phyloP scores from a whole-genome alignment of 2,329 filamentous ascomycete genomes.

The Malbranchea cinnamomea region DNA sequence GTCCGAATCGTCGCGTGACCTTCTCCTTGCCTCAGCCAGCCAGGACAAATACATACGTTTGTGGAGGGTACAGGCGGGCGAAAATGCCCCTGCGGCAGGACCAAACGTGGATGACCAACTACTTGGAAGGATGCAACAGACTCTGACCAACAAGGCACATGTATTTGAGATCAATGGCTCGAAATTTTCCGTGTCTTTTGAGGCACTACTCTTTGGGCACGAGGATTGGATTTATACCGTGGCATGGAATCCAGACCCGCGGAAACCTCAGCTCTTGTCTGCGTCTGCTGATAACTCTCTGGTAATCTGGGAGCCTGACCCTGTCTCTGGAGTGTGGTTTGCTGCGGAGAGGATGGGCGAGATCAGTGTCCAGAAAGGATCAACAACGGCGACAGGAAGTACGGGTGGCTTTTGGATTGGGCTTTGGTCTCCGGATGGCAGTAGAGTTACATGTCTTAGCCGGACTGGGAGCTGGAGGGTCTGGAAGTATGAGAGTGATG shows the following conservation, averaged over 20 bases:
- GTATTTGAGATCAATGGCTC: constrained; percentile 46
- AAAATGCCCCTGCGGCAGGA: constrained; percentile 41
- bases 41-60: constrained; percentile 95
- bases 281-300: constrained; percentile 92
- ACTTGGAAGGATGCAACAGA: constrained; percentile 40
- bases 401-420: constrained; percentile 95
- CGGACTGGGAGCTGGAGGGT: constrained; percentile 86
- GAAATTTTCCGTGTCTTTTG: constrained; percentile 75
- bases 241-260: constrained; percentile 47
- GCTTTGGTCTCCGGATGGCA: constrained; percentile 70
- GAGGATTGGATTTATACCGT: constrained; percentile 98
- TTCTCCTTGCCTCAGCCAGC: constrained; percentile 80
- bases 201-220: constrained; percentile 83
- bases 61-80: constrained; percentile 69
- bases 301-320: constrained; percentile 80
- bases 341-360: constrained; percentile 76
- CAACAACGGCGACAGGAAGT: constrained; percentile 89
- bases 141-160: constrained; percentile 80
- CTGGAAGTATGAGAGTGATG: constrained; percentile 51
- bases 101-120: constrained; percentile 22
- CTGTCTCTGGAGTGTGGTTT: constrained; percentile 76
- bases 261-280: constrained; percentile 60
- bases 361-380: constrained; percentile 87
- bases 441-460: constrained; percentile 64
- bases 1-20: constrained; percentile 41